phyloP scores from a whole-genome alignment of 2,329 filamentous ascomycete genomes.

The Cordyceps cicadae region DNA sequence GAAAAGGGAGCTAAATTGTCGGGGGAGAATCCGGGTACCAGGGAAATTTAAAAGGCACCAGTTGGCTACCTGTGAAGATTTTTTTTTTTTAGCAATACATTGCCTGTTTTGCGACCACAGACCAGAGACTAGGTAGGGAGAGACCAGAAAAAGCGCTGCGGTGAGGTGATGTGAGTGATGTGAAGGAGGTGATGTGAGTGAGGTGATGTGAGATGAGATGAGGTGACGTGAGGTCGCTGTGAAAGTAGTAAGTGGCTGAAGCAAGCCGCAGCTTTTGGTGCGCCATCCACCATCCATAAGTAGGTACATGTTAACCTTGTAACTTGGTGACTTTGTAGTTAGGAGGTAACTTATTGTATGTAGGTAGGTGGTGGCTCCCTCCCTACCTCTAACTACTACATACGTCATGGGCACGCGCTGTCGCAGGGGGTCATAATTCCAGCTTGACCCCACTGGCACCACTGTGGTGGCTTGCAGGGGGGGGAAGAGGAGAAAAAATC shows the following conservation, averaged over 20 bases:
- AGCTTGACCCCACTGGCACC: background rate
- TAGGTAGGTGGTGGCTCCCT: too few relatives aligned
- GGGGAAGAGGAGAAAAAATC: background rate
- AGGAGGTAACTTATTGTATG: too few relatives aligned
- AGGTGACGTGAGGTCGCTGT: background rate
- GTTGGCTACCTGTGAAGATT: too few relatives aligned
- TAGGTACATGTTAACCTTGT: too few relatives aligned
- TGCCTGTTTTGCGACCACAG: background rate
- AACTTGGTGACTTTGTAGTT: too few relatives aligned
- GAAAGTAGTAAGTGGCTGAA: background rate
- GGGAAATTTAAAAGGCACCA: too few relatives aligned
- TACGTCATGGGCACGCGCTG: background rate
- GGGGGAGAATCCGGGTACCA: background rate
- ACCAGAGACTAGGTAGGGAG: too few relatives aligned
- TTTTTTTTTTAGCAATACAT: too few relatives aligned
- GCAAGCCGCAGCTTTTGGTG: background rate
- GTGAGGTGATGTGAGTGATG: background rate
- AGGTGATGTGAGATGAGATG: background rate
- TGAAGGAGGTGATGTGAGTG: background rate
- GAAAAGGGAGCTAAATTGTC: background rate
- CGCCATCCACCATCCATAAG: too few relatives aligned
- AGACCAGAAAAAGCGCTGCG: background rate
- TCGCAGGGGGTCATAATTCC: background rate
- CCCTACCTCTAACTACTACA: too few relatives aligned
- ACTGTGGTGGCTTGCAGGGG: background rate